These are phyloP conservation scores for Thielaviopsis cerberus DNA, from an alignment of 2,329 filamentous ascomycete species.

Conservation along the genomic window DNA sequence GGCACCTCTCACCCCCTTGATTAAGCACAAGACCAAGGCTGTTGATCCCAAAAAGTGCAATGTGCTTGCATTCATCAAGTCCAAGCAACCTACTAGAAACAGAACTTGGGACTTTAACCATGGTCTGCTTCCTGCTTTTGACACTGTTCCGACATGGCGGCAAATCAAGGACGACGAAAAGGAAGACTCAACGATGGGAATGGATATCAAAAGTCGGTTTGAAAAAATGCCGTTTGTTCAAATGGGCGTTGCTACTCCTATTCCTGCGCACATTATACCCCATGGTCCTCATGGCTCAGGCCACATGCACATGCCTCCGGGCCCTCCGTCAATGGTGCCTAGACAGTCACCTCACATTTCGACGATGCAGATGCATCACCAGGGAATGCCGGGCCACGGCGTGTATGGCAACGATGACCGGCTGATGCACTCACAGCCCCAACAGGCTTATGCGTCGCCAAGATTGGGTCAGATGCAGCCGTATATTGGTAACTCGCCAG, in stretches of 20 bases:
- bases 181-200: conserved; percentile 39
- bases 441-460: conserved; percentile 72
- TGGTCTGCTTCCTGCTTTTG: conserved; percentile 68
- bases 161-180: conserved; percentile 51
- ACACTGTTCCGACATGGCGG: conserved; percentile 73
- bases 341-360: conserved; percentile 56
- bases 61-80: conserved; percentile 36
- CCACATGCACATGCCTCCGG: conserved; percentile 45
- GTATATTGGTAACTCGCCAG: conserved; percentile 47
- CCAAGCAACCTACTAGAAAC: conserved; percentile 29
- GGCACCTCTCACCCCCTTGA: conserved; percentile 23
- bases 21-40: conserved; percentile 53
- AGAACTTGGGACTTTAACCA: conserved; percentile 53
- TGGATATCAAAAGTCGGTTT: conserved; percentile 63
- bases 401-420: conserved; percentile 59
- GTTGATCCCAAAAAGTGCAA: conserved; percentile 52
- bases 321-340: conserved; percentile 10
- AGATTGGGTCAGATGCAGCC: conserved; percentile 53
- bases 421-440: conserved; percentile 73
- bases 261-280: conserved; percentile 48
- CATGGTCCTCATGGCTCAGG: conserved; percentile 64
- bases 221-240: conserved; percentile 39
- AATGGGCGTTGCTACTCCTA: conserved; percentile 41
- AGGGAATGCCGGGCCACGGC: conserved; percentile 38
- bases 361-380: conserved; percentile 60